Evolutionary conservation across 345 rosid genomes (phyloP), one percentile per base, ranked within the genome.

Genomic region (Brassica juncea): DNA sequence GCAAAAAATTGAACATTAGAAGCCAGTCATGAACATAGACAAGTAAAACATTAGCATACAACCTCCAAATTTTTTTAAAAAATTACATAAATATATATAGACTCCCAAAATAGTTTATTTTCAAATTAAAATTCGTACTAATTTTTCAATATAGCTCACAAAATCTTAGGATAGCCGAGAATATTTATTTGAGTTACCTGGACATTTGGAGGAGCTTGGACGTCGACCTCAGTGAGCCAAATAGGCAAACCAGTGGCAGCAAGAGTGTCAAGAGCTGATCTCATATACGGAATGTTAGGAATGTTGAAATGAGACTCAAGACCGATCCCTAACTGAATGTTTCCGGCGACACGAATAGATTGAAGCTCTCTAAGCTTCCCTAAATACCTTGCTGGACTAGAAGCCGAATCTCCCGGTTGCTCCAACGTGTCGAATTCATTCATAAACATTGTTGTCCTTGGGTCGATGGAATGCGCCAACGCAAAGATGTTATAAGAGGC

Each of bases 151-250:
- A 42, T 42, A 9, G 47, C 47, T 11, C 47, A 25, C 11, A 2
- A 39, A 39, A 39, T 39, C 47, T 39, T 39, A 34, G 37, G 7
- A 34, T 5, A 1, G 8, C 42, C 2, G 12, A 9, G 12, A 12
- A 12, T 42, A 44, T 12, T 49, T 12, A 6, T 76, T 12, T 42
- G 47, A 21, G 8, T 25, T 74, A 80, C 83, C 75, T 70, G 80
- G 3, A 74, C 72, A 44, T 42, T 65, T 2, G 72, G 57, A 64
- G 80, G 75, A 70, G 68, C 84, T 9, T 80, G 44, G 1, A 94
- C 97, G 39, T 92, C 99, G 1, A 94, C 75, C 77, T 94, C 97
- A 0, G 97, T 92, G 12, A 94, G 84, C 98, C 98, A 91, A 23
- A 91, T 84, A 12, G 97, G 97, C 42, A 87, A 57, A 6, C 86